Percentiles rank a stretch among this genome's conserved stretches.
These are phyloP conservation scores for Kluyveromyces sp. DNA, from an alignment of 1,139 yeast species.

Conservation along the genomic window DNA sequence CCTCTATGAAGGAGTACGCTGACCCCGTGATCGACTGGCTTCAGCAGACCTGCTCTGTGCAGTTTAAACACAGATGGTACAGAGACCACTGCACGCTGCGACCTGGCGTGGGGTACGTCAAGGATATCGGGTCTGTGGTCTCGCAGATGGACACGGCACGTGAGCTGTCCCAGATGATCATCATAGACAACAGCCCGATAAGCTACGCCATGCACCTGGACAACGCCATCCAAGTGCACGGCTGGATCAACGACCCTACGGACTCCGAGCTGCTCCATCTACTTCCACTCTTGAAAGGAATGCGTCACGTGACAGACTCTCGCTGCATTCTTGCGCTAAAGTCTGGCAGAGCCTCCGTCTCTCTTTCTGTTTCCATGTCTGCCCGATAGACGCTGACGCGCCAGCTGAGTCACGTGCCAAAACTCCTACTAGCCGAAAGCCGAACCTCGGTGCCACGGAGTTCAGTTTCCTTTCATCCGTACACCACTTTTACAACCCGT, in stretches of 20 bases:
- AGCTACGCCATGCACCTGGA: conserved; percentile 77
- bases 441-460: background rate
- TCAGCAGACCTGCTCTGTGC: conserved; percentile 37
- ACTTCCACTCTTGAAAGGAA: conserved; percentile 72
- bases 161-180: conserved; percentile 66
- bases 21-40: conserved; percentile 95
- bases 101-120: conserved; percentile 79
- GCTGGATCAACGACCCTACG: conserved; percentile 94
- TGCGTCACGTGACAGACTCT: conserved; percentile 82
- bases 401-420: no score
- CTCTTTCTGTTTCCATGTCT: background rate
- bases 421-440: background rate
- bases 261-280: conserved; percentile 76
- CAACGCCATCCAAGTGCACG: conserved; percentile 89
- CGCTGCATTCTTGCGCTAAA: conserved; percentile 69
- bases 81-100: conserved; percentile 73
- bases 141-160: conserved; percentile 36
- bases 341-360: conserved; percentile 48
- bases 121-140: conserved; percentile 45
- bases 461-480: background rate
- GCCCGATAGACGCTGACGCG: no score
- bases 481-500: no score
- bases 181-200: conserved; percentile 87
- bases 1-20: conserved; percentile 90
- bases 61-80: conserved; percentile 50